Base-by-base conservation (phyloP, 371 early-diverging fungal species). In the Mortierella sp. region DNA sequence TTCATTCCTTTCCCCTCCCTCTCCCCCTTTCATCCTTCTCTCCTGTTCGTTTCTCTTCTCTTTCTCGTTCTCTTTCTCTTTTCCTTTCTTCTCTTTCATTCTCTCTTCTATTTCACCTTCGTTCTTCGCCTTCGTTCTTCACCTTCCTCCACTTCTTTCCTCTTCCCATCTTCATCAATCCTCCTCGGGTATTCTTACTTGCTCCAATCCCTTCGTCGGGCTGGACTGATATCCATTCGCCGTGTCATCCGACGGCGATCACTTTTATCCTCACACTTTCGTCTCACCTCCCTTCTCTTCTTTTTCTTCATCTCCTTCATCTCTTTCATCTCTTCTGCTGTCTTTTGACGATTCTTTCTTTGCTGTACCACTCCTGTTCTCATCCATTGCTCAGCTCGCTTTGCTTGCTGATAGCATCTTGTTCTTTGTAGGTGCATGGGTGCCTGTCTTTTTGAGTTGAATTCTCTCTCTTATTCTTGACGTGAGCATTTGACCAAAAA, bases 201-300 rank as follows among this genome's bases (percentile, higher is more conserved):
- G 21, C 31, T 63, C 68, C 45, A 38, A 50, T 52, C 28, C 76
- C 38, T 31, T 70, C 8, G 26, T 52, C n/a, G 34, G 28, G 28
- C 11, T 63, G 45, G 28, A 26, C 68, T 10, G 28, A 44, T 47
- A 28, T 58, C 75, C 31, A 13, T 47, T 63, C 42, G 26, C 31
- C 48, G n/a, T 44, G 44, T 47, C 28, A 42, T 63, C 48, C 31
- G 34, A n/a, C 75, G 45, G 1, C 48, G 58, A 57, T 42, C 54
- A n/a, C 54, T 24, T 57, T 31, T 26, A 73, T 38, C 74, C 60
- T 75, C n/a, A n/a, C n/a, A n/a, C n/a, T n/a, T n/a, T n/a, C n/a
- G n/a, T n/a, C n/a, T n/a, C 50, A 21, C 65, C 28, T 48, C 45
- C 70, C 14, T 31, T 21, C 16, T 52, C 70, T 31, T 48, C 75